Percentiles rank a stretch among this genome's conserved stretches.
These are phyloP conservation scores for Psidium friedrichsthalianum DNA, from an alignment of 345 rosid species.

Conservation along the genomic window DNA sequence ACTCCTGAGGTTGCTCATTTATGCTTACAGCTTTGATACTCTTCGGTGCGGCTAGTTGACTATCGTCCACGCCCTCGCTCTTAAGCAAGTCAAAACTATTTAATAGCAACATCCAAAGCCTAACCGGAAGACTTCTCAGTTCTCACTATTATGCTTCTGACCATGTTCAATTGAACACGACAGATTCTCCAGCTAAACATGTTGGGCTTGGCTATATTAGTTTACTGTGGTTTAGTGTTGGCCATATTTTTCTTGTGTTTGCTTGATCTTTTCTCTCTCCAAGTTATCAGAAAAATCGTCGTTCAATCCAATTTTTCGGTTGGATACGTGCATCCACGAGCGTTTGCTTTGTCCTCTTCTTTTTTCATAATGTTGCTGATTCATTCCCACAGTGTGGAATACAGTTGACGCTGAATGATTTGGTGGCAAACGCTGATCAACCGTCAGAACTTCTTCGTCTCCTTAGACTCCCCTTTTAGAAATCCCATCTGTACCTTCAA, in stretches of 20 bases:
- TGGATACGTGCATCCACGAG: neutral
- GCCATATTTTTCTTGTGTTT: neutral
- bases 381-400: neutral
- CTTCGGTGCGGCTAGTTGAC: neutral
- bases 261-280: neutral
- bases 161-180: neutral
- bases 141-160: neutral
- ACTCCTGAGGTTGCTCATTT: neutral
- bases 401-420: neutral
- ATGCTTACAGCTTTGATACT: neutral
- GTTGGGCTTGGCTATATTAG: neutral
- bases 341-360: neutral
- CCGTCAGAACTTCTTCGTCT: neutral
- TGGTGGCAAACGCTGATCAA: constrained; percentile 2
- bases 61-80: neutral
- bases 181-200: neutral
- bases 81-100: neutral
- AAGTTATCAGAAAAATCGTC: neutral
- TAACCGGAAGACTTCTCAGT: neutral
- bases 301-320: neutral
- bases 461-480: constrained; percentile 1
- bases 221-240: neutral
- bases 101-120: neutral
- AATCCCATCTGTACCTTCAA: constrained; percentile 7
- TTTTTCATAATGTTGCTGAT: neutral